Base-by-base conservation (phyloP, 2,329 filamentous ascomycete genomes). In the Tympanopsis confertula region DNA sequence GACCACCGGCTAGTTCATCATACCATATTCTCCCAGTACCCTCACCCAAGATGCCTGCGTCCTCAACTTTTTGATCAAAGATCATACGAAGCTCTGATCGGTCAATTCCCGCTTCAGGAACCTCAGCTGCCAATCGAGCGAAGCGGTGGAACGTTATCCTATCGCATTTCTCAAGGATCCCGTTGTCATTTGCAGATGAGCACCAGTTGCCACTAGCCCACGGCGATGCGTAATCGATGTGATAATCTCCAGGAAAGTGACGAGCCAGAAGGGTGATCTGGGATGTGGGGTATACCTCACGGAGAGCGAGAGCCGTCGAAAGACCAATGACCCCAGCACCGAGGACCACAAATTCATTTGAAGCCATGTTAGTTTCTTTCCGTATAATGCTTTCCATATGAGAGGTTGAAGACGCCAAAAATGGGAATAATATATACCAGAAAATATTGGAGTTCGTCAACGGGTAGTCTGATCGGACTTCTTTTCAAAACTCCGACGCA, bases 181-280 rank as follows among this genome's bases (percentile, higher is more conserved):
- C 38, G 22, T 36, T 35, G 35, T 42, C 41, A 4, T 19, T 35
- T 20, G 54, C 65, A 30, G 50, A 67, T 61, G 74, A 74, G 29
- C 69, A 52, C 50, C 66, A 77, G 48, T 79, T 78, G 40, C 74
- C 75, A 19, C 76, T 76, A 2, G 77, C 77, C 76, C 75, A 80
- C 1, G 73, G 75, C 3, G 72, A 77, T 2, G 71, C 67, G 50
- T 81, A 81, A 55, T 78, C 71, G 39, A 78, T 75, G 41, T 74
- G 70, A 48, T 78, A 78, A 54, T 82, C 76, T 18, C 77, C 77
- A 0, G 77, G 76, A 68, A 80, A 78, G 48, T 80, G 72, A 47
- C 77, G 79, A 13, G 75, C 71, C 13, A 72, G 58, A 20, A 81
- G 60, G 0, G 73, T 77, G 42, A 81, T 59, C 19, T 60, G 59